phyloP scores from a whole-genome alignment of 2,329 filamentous ascomycete species.

The Capronia americana region DNA sequence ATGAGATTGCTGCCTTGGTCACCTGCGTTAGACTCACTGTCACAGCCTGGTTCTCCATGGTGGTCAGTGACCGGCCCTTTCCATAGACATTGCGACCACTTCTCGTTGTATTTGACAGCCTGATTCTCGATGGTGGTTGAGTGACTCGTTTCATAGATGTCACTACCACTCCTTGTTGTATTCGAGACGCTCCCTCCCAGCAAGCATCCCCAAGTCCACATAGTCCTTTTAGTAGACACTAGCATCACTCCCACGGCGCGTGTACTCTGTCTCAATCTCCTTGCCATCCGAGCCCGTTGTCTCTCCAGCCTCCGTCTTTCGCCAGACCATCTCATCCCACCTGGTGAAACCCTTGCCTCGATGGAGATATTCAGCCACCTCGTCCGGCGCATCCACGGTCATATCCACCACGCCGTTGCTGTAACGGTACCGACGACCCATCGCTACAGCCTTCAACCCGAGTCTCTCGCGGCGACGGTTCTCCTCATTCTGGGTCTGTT shows the following conservation, averaged over 20 bases:
- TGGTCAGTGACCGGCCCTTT: too few species aligned
- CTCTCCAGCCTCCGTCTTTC: slow-evolving; percentile 25
- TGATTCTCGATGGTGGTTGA: background rate
- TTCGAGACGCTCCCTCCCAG: background rate
- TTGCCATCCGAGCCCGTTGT: background rate
- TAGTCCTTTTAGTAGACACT: background rate
- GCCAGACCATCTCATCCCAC: slow-evolving; percentile 32
- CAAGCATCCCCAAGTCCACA: background rate
- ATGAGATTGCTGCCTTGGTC: too few species aligned
- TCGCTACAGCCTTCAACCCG: slow-evolving; percentile 2
- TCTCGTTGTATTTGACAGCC: background rate
- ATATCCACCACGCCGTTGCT: background rate
- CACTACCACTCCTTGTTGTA: background rate
- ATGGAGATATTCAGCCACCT: slow-evolving; percentile 15
- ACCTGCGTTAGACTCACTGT: too few species aligned
- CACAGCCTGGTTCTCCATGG: too few species aligned
- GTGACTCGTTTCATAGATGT: background rate
- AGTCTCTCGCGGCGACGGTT: slow-evolving; percentile 25
- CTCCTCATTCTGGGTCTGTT: slow-evolving; percentile 34
- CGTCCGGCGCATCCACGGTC: slow-evolving; percentile 7
- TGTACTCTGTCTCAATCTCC: slow-evolving; percentile 23
- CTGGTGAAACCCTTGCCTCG: slow-evolving; percentile 10
- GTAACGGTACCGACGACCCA: background rate
- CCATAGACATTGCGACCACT: too few species aligned
- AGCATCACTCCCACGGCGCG: slow-evolving; percentile 6